Conservation (phyloP, 345 rosid species). For the Lumnitzera littorea region DNA sequence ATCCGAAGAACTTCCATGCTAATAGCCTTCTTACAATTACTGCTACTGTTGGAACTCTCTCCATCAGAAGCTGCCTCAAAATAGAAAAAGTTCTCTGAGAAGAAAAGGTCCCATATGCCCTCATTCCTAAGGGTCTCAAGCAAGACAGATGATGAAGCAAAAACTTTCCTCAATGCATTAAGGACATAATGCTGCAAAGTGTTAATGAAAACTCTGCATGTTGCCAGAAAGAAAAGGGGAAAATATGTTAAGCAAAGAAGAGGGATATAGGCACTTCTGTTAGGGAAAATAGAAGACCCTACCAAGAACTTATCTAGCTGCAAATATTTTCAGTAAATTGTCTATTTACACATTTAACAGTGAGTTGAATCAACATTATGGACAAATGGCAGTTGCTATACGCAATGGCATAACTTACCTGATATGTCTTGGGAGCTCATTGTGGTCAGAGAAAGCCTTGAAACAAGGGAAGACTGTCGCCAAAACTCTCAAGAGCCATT, state of each 20-base stretch:
- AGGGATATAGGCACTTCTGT: too few species aligned
- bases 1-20: slow-evolving; percentile 45
- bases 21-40: slow-evolving; percentile 15
- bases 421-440: slow-evolving; percentile 45
- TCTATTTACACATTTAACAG: neutral
- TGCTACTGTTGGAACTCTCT: slow-evolving; percentile 19
- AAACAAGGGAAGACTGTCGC: slow-evolving; percentile 51
- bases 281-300: too few species aligned
- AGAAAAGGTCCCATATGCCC: slow-evolving; percentile 67
- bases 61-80: slow-evolving; percentile 33
- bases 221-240: slow-evolving; percentile 6
- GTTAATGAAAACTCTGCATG: slow-evolving; percentile 39
- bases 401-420: slow-evolving; percentile 23
- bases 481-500: slow-evolving; percentile 62
- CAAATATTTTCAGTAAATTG: too few species aligned
- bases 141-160: slow-evolving; percentile 39
- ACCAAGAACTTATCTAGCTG: too few species aligned
- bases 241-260: too few species aligned
- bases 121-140: slow-evolving; percentile 54
- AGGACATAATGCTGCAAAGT: slow-evolving; percentile 49
- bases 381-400: neutral
- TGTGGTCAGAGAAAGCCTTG: slow-evolving; percentile 53
- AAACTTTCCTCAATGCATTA: slow-evolving; percentile 42
- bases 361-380: neutral
- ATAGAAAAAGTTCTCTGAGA: slow-evolving; percentile 66